Evolutionary conservation across 805 yeast species (phyloP), one percentile per base, ranked within the genome.

Genomic region (Torulaspora microellipsoides): DNA sequence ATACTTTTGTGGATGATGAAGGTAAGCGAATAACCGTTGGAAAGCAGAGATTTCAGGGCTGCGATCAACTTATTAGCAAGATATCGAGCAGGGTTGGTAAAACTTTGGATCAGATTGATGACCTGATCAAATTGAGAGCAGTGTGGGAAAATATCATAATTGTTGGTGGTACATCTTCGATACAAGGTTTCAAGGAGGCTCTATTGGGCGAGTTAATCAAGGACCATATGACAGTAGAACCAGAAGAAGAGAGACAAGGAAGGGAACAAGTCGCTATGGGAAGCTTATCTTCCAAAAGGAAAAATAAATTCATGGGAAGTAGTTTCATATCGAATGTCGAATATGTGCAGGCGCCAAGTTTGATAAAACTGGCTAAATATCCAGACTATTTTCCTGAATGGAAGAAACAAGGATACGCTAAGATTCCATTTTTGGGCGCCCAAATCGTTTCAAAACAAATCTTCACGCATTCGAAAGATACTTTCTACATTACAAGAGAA

Each of bases 331-430:
- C 54, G 23, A 46, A 55, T 23, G 40, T 56, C 8, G 64, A 54
- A 35, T 66, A 73, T 48, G 64, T 73, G 39, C 98, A 91, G 66
- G 89, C 83, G 2, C 98, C 97, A 15, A 79, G 81, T n/a, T 71
- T 80, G 11, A 75, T 90, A 43, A 79, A 76, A 52, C 59, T 80
- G 38, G 79, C 81, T 20, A 82, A 83, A 55, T 75, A 79, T 62
- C 95, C 96, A 0, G 98, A 91, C 43, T 90, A 91, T 64, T 91
- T 91, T 67, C 86, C 95, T 1, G 95, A 87, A 53, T 91, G 97
- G 97, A 90, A 90, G 66, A 79, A 78, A 62, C 64, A 63, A 28
- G 89, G 91, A 1, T 82, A 83, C 76, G 81, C 83, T 45, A 89
- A 86, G 53, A 78, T 83, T 27, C 73, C 79, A 46, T 87, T 90